Conservation (phyloP, 2,329 filamentous ascomycete genomes). For the Proliferodiscus dingleyae region DNA sequence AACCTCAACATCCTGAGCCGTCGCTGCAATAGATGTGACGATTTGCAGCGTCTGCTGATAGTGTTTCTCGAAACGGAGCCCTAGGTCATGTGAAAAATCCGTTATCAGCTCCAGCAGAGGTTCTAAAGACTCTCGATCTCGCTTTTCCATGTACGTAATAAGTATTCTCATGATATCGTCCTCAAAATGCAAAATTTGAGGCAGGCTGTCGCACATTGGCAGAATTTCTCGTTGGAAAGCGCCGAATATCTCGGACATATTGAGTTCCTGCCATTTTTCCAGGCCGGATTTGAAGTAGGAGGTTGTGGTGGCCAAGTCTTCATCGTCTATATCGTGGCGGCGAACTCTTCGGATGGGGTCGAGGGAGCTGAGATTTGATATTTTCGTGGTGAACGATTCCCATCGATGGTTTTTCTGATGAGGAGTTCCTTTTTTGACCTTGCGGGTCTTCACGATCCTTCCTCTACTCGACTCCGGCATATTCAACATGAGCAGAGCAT, state of each 20-base stretch:
- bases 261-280: conserved; percentile 87
- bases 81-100: conserved; percentile 91
- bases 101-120: conserved; percentile 83
- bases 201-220: conserved; percentile 80
- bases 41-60: conserved; percentile 72
- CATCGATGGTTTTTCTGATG: conserved; percentile 83
- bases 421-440: conserved; percentile 64
- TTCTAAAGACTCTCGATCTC: conserved; percentile 76
- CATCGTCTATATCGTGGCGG: conserved; percentile 75
- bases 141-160: conserved; percentile 68
- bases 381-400: conserved; percentile 85
- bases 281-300: conserved; percentile 83
- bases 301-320: conserved; percentile 69
- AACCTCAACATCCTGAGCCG: conserved; percentile 75
- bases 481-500: conserved; percentile 33
- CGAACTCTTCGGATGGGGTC: conserved; percentile 89
- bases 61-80: conserved; percentile 80
- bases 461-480: conserved; percentile 61
- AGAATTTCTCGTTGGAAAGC: conserved; percentile 70
- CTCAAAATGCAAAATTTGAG: conserved; percentile 88
- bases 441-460: conserved; percentile 64
- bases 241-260: conserved; percentile 76
- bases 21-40: conserved; percentile 72
- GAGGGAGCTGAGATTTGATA: conserved; percentile 81
- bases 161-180: conserved; percentile 76